A percentile compares a stretch with the other conserved stretches of the same genome.
These are phyloP conservation scores for Taphrina confusa DNA, from an alignment of 1,139 yeast genomes.

Conservation along the genomic window DNA sequence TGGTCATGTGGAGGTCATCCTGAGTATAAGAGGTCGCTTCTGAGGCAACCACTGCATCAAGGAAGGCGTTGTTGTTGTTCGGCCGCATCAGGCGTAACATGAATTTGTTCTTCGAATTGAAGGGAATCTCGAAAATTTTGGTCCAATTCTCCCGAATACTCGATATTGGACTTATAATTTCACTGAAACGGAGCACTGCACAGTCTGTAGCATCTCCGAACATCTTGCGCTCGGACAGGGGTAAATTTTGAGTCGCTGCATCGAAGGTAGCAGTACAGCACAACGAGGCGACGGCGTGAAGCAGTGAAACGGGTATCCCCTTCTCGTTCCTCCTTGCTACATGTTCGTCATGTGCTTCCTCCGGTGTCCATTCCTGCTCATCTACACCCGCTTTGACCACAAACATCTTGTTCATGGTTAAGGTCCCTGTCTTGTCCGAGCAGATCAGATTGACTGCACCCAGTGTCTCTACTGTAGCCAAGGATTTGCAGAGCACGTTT, in stretches of 20 bases:
- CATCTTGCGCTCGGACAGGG: slow-evolving; percentile 45
- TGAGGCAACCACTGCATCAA: slow-evolving; percentile 11
- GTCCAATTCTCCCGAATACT: slow-evolving; percentile 41
- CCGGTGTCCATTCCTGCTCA: slow-evolving; percentile 67
- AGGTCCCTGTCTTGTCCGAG: slow-evolving; percentile 95
- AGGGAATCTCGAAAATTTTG: slow-evolving; percentile 49
- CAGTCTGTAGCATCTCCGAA: slow-evolving; percentile 57
- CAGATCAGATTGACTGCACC: slow-evolving; percentile 97
- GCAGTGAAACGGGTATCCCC: slow-evolving; percentile 41
- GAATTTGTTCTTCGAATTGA: slow-evolving; percentile 55
- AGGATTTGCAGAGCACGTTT: slow-evolving; percentile 87
- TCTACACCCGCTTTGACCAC: slow-evolving; percentile 69
- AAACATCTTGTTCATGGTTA: slow-evolving; percentile 72
- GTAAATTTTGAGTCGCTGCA: slow-evolving; percentile 40
- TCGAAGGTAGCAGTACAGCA: slow-evolving; percentile 52
- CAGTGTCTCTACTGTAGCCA: slow-evolving; percentile 96
- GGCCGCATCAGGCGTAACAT: slow-evolving; percentile 46
- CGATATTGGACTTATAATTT: slow-evolving; percentile 40
- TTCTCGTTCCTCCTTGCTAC: background rate
- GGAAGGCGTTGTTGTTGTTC: slow-evolving; percentile 54
- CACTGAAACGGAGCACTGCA: slow-evolving; percentile 51
- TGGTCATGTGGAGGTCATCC: slow-evolving; percentile 45
- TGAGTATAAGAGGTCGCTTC: slow-evolving; percentile 47
- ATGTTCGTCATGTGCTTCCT: slow-evolving; percentile 47
- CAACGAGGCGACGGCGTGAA: slow-evolving; percentile 44